phyloP scores from a whole-genome alignment of 1,284 basidiomycete genomes.

The Fomitopsis palustris region DNA sequence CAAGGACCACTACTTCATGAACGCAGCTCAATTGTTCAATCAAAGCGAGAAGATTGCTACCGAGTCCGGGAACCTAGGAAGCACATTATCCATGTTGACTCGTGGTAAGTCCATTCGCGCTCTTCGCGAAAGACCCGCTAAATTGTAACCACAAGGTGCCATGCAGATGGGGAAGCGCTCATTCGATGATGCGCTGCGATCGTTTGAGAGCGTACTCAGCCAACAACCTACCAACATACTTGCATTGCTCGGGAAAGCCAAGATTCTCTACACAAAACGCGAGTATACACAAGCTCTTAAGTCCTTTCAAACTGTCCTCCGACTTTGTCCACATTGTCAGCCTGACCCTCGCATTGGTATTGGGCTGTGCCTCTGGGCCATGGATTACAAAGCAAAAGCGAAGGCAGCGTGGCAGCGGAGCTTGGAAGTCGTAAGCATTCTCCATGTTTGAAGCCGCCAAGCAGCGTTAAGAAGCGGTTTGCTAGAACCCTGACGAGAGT shows the following conservation, averaged over 20 bases:
- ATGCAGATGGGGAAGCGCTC: constrained; percentile 78
- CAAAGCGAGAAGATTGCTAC: constrained; percentile 51
- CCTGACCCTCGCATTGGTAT: constrained; percentile 94
- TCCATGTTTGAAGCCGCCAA: background rate
- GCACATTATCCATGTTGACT: constrained; percentile 56
- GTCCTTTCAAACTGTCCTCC: constrained; percentile 81
- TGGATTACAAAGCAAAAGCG: constrained; percentile 78
- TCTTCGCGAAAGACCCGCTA: background rate
- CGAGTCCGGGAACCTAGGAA: constrained; percentile 49
- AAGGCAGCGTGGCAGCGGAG: constrained; percentile 86
- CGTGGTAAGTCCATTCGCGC: constrained; percentile 45
- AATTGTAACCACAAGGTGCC: constrained; percentile 48
- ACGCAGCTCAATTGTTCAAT: constrained; percentile 72
- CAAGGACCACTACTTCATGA: constrained; percentile 68
- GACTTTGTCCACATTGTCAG: constrained; percentile 69
- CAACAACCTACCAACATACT: constrained; percentile 81
- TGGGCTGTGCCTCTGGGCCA: constrained; percentile 86
- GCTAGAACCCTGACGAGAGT: constrained; percentile 75
- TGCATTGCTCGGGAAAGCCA: constrained; percentile 79
- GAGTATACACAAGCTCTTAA: constrained; percentile 78
- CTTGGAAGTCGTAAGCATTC: constrained; percentile 65
- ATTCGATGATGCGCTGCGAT: constrained; percentile 74
- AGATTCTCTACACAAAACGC: constrained; percentile 78
- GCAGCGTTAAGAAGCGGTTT: background rate
- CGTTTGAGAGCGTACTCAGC: constrained; percentile 80